Conservation (phyloP, 331 rosid genomes). For the Malus hybrid region DNA sequence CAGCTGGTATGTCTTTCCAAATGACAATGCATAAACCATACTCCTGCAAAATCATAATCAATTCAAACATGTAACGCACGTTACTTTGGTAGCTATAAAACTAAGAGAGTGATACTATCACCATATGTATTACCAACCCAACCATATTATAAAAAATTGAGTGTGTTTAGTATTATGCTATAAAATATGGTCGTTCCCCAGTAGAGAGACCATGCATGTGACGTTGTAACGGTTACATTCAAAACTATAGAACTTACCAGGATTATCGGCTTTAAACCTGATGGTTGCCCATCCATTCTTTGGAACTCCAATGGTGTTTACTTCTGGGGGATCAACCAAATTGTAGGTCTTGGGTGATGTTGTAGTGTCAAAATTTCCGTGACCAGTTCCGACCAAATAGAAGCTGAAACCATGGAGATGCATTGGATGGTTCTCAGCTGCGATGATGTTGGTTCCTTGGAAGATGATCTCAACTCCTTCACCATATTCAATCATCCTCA, state of each 20-base stretch:
- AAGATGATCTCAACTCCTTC: constrained; percentile 27
- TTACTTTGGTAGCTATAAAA: too few relatives aligned
- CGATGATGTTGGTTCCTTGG: constrained; percentile 25
- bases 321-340: constrained; percentile 18
- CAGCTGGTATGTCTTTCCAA: constrained; percentile 10
- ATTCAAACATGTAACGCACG: too few relatives aligned
- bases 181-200: too few relatives aligned
- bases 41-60: constrained; percentile 7
- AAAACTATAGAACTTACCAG: background rate
- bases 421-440: constrained; percentile 28
- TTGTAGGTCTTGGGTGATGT: constrained; percentile 13
- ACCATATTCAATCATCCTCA: constrained; percentile 9
- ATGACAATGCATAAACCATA: constrained; percentile 25
- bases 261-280: constrained; percentile 20
- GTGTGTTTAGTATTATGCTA: too few relatives aligned
- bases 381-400: constrained; percentile 24
- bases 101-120: too few relatives aligned
- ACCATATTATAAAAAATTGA: too few relatives aligned
- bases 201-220: too few relatives aligned
- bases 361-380: constrained; percentile 4
- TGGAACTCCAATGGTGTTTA: constrained; percentile 17
- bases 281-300: constrained; percentile 17
- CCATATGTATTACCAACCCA: too few relatives aligned
- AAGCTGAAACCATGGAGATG: constrained; percentile 36
- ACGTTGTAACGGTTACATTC: too few relatives aligned